Percentiles rank a stretch among this genome's conserved stretches.
Evolutionary conservation across 495 filamentous ascomycete genomes (phyloP).

Genomic region (Podospora pseudopauciseta): DNA sequence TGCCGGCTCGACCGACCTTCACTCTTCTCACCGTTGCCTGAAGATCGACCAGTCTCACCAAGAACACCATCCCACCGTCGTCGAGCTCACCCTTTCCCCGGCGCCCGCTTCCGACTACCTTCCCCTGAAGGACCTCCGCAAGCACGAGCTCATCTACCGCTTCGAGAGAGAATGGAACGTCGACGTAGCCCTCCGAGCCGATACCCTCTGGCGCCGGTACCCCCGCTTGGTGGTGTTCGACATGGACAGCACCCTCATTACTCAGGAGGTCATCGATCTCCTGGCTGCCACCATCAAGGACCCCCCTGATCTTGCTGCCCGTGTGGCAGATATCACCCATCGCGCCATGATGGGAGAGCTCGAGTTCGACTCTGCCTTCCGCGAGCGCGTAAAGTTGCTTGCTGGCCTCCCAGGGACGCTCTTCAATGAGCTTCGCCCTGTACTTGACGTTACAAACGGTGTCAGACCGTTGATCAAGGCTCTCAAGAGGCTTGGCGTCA

Average conservation of each 20-base stretch:
- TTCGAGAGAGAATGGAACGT: constrained; percentile 87
- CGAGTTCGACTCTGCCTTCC: constrained; percentile 82
- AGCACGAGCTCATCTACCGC: constrained; percentile 73
- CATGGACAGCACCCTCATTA: constrained; percentile 95
- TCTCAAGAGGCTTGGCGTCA: constrained; percentile 72
- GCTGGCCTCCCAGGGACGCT: constrained; percentile 75
- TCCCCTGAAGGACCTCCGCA: constrained; percentile 63
- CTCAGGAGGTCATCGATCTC: constrained; percentile 95
- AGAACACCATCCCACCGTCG: constrained; percentile 56
- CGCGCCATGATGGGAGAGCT: constrained; percentile 95
- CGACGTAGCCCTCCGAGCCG: constrained; percentile 69
- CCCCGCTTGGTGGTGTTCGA: constrained; percentile 88
- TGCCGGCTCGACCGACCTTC: constrained; percentile 52
- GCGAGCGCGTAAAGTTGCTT: constrained; percentile 72
- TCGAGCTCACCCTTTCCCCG: constrained; percentile 68
- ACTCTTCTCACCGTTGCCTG: constrained; percentile 68
- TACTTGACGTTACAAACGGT: constrained; percentile 76
- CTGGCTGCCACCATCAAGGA: constrained; percentile 69
- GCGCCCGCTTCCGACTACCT: constrained; percentile 65
- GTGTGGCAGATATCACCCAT: constrained; percentile 69
- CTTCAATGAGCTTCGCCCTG: constrained; percentile 70
- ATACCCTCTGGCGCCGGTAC: constrained; percentile 68
- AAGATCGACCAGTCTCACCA: constrained; percentile 45
- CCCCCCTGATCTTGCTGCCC: constrained; percentile 56
- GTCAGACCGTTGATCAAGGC: constrained; percentile 67